Evolutionary conservation across 108 stramenopile species (phyloP).

Genomic region (Stephanodiscus triporus): DNA sequence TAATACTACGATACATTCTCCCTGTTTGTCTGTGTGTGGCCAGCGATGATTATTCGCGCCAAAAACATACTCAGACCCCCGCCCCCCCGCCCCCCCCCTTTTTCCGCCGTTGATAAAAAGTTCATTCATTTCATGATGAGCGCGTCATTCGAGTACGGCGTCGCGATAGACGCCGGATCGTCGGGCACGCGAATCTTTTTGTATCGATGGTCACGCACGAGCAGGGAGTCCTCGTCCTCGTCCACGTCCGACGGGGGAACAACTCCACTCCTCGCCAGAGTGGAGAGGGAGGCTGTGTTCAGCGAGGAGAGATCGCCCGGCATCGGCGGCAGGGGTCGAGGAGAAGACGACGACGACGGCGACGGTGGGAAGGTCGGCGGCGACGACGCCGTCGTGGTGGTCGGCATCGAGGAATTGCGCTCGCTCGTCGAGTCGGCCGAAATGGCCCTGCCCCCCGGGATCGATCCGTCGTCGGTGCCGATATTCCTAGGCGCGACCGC

Average conservation of each 20-base stretch:
- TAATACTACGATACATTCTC: too few relatives aligned
- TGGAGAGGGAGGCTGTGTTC: conserved; percentile 16
- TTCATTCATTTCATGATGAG: too few relatives aligned
- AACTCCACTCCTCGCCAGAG: background rate
- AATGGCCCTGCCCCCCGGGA: conserved; percentile 7
- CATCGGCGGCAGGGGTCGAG: conserved; percentile 4
- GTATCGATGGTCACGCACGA: conserved; percentile 30
- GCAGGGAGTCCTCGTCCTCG: background rate
- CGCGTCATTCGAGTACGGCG: too few relatives aligned
- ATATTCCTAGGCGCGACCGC: conserved; percentile 95
- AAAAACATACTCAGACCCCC: too few relatives aligned
- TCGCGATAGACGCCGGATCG: conserved; percentile 44
- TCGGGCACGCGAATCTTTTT: conserved; percentile 46
- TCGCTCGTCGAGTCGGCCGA: conserved; percentile 14
- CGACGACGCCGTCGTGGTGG: background rate
- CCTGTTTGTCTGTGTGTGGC: too few relatives aligned
- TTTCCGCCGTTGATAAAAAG: too few relatives aligned
- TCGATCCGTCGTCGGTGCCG: conserved; percentile 43
- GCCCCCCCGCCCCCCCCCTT: too few relatives aligned
- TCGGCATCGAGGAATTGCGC: conserved; percentile 13
- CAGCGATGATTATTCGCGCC: too few relatives aligned
- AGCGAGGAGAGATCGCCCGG: conserved; percentile 32
- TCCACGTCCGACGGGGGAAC: background rate
- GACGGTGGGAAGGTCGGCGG: background rate
- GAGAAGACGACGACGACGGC: background rate